These are phyloP conservation scores for Coemansia sp. DNA, from an alignment of 371 early-diverging fungal genomes.

Conservation along the genomic window DNA sequence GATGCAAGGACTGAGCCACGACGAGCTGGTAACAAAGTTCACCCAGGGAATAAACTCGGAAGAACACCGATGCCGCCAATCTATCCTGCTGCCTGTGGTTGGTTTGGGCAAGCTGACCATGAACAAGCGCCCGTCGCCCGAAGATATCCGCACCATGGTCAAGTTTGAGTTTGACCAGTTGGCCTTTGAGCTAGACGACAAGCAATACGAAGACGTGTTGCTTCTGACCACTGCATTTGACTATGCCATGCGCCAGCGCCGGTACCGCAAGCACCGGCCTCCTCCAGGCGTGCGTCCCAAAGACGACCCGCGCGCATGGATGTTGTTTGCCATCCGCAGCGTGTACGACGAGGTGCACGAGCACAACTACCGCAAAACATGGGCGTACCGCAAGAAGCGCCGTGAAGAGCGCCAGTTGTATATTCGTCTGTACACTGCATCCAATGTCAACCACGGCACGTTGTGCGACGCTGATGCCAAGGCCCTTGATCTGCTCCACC, in stretches of 20 bases:
- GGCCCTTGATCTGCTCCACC: constrained; percentile 70
- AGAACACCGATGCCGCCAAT: constrained; percentile 62
- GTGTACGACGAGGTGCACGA: constrained; percentile 87
- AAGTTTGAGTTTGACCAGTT: constrained; percentile 87
- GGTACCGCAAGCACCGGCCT: constrained; percentile 86
- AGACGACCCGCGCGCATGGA: constrained; percentile 80
- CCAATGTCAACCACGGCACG: constrained; percentile 57
- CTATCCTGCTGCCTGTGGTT: constrained; percentile 91
- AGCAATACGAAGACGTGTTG: constrained; percentile 82
- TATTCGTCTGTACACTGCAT: constrained; percentile 72
- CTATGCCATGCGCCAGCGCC: constrained; percentile 65
- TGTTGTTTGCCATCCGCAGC: constrained; percentile 79
- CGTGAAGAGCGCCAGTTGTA: constrained; percentile 82
- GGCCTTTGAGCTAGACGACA: constrained; percentile 83
- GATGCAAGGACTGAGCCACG: constrained; percentile 51
- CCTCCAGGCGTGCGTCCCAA: constrained; percentile 71
- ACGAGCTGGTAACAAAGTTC: constrained; percentile 29
- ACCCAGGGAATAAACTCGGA: constrained; percentile 43
- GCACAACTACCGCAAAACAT: constrained; percentile 77
- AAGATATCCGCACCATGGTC: constrained; percentile 65
- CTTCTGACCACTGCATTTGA: constrained; percentile 82
- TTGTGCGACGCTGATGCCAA: constrained; percentile 55
- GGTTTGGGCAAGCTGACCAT: constrained; percentile 82
- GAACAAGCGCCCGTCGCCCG: constrained; percentile 66
- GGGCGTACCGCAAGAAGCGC: constrained; percentile 80